phyloP scores from a whole-genome alignment of 176 grass and related monocot species.

The Bromus sterilis region DNA sequence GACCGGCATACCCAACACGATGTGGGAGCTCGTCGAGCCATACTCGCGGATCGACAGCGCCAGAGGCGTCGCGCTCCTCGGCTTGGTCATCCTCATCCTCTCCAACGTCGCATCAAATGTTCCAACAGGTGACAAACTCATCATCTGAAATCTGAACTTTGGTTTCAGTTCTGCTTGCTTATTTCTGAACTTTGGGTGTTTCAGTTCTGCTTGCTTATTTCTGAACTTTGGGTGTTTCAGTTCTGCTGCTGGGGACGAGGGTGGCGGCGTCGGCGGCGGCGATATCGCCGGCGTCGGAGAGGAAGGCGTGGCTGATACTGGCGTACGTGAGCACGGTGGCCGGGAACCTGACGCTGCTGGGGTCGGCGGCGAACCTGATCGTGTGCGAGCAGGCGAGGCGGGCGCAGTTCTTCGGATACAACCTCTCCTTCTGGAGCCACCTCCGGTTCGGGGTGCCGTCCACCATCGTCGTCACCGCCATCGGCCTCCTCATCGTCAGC shows the following conservation, averaged over 20 bases:
- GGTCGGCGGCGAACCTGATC: slow-evolving; percentile 89
- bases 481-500: slow-evolving; percentile 67
- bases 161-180: neutral
- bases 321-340: slow-evolving; percentile 92
- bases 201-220: slow-evolving; percentile 61
- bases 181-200: neutral
- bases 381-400: slow-evolving; percentile 94
- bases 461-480: slow-evolving; percentile 68
- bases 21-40: slow-evolving; percentile 87
- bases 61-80: slow-evolving; percentile 60
- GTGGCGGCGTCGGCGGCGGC: slow-evolving; percentile 69
- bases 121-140: slow-evolving; percentile 57
- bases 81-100: slow-evolving; percentile 60
- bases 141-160: neutral
- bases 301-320: slow-evolving; percentile 83
- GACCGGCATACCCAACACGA: slow-evolving; percentile 80
- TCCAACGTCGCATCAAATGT: slow-evolving; percentile 97
- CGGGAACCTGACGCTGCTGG: slow-evolving; percentile 82
- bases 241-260: slow-evolving; percentile 69
- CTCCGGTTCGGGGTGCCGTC: slow-evolving; percentile 81
- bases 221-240: slow-evolving; percentile 31
- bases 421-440: slow-evolving; percentile 85
- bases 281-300: slow-evolving; percentile 65
- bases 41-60: slow-evolving; percentile 68
- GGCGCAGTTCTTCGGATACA: slow-evolving; percentile 67